phyloP scores from a whole-genome alignment of 192 early-diverging fungal genomes.

The Endogone sp. region DNA sequence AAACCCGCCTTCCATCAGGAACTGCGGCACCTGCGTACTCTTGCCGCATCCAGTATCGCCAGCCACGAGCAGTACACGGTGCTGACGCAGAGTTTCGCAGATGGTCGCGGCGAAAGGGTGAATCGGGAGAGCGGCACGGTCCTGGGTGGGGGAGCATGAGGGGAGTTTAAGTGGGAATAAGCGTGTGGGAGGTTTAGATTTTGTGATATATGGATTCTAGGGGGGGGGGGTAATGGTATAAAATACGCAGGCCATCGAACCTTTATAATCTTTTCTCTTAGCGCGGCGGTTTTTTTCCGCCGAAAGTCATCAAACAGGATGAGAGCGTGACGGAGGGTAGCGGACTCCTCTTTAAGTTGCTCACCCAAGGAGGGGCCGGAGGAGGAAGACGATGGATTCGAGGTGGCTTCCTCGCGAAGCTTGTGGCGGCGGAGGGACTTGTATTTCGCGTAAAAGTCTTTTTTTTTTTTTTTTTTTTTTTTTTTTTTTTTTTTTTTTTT shows the following conservation, averaged over 20 bases:
- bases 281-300: constrained; percentile 28
- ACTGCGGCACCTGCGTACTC: constrained; percentile 78
- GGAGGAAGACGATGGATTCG: neutral
- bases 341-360: constrained; percentile 9
- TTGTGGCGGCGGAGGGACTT: constrained; percentile 7
- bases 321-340: constrained; percentile 35
- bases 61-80: constrained; percentile 63
- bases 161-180: constrained; percentile 2
- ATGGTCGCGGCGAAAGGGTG: constrained; percentile 56
- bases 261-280: constrained; percentile 44
- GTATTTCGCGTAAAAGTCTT: constrained; percentile 21
- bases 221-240: too few relatives aligned
- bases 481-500: too few relatives aligned
- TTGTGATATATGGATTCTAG: too few relatives aligned
- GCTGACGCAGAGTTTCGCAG: constrained; percentile 46
- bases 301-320: constrained; percentile 49
- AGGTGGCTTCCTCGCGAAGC: constrained; percentile 2
- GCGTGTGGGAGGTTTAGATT: too few relatives aligned
- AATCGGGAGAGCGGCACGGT: constrained; percentile 56
- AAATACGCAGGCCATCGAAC: constrained; percentile 2
- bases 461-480: too few relatives aligned
- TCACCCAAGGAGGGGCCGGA: neutral
- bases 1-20: constrained; percentile 71
- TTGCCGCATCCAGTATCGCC: constrained; percentile 75
- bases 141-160: constrained; percentile 32